A percentile compares a stretch with the other conserved stretches of the same genome.
Conservation (phyloP, 441 rosid genomes). For the Geranium incanum region DNA sequence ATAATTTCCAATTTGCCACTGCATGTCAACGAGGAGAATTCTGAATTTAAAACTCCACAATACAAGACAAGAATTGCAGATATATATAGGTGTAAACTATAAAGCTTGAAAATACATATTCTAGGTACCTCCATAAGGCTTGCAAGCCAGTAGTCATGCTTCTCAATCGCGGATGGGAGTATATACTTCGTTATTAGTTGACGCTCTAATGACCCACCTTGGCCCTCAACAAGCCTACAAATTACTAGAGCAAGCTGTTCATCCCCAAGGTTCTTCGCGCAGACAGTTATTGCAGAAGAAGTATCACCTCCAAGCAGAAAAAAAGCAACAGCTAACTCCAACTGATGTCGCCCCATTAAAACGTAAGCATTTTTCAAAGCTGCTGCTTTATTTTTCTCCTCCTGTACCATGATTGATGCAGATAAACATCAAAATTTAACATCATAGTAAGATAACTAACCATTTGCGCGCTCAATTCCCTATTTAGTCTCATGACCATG, state of each 20-base stretch:
- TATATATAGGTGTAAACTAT: constrained; percentile 1
- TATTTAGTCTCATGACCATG: not conserved
- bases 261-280: constrained; percentile 83
- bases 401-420: constrained; percentile 38
- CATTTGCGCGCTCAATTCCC: not conserved
- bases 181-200: constrained; percentile 56
- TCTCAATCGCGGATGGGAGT: constrained; percentile 70
- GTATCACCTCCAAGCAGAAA: constrained; percentile 93
- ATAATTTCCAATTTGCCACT: constrained; percentile 89
- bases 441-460: not conserved
- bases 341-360: constrained; percentile 89
- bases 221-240: constrained; percentile 81
- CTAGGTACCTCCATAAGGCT: constrained; percentile 72
- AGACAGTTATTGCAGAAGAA: constrained; percentile 78
- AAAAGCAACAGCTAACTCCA: constrained; percentile 86
- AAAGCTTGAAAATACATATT: constrained; percentile 27
- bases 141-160: constrained; percentile 74
- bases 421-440: constrained; percentile 14
- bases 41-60: constrained; percentile 17
- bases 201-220: constrained; percentile 64
- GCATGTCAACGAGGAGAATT: constrained; percentile 32
- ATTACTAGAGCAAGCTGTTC: constrained; percentile 92
- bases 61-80: constrained; percentile 2
- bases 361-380: constrained; percentile 97
- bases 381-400: constrained; percentile 90